Evolutionary conservation across 306 rosid genomes (phyloP), one percentile per base, ranked within the genome.

Genomic region (Senna siamea): DNA sequence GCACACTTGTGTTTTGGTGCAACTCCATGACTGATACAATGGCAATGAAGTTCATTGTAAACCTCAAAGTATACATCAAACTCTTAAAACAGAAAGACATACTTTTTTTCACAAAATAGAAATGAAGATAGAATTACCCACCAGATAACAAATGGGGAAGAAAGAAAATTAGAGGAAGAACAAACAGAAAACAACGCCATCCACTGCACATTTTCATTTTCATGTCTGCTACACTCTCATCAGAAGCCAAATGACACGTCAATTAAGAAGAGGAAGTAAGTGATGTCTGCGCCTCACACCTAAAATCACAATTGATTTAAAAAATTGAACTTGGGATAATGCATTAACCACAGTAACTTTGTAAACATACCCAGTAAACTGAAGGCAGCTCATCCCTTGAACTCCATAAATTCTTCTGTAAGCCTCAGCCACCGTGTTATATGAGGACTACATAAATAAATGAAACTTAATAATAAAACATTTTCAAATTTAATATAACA

Each of bases 181-280:
- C 72, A 35, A 85, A 74, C 67, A 90, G 84, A 76, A 89, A 74
- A 65, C 92, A 82, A 52, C 75, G 91, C 89, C 97, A 86, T 51
- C 87, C 89, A 70, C 80, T 82, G 80, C 87, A 80, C 13, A 82
- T 22, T 85, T 78, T 87, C 98, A 88, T 90, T 87, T 80, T 88
- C 98, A 88, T 88, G 84, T 9, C 66, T 53, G 17, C 69, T 67
- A 32, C 23, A 54, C 44, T 20, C 57, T 74, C 69, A 72, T 44
- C 72, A 22, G 58, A 73, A 70, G 23, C 53, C 58, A 60, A 84
- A 69, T 5, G 30, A 57, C 50, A 50, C 47, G 62, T 13, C 53
- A 20, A 75, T 5, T 63, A 63, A 20, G 50, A 69, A 41, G 41
- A 9, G 60, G 66, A 57, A 73, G 54, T 41, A 76, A 58, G 26